phyloP scores from a whole-genome alignment of 116 monocot species.

The Posidonia oceanica region DNA sequence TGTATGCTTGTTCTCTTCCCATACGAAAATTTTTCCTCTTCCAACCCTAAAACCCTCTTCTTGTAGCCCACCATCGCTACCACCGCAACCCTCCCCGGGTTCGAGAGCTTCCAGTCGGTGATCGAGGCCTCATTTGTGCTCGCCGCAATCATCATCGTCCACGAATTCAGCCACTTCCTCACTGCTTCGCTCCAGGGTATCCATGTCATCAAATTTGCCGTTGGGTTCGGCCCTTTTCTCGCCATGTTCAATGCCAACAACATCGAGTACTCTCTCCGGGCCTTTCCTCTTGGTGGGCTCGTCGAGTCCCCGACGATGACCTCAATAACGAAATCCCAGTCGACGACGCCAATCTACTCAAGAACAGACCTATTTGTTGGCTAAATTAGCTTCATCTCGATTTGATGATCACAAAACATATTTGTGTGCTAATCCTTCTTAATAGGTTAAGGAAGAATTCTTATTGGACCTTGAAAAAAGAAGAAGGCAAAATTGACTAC shows the following conservation, averaged over 20 bases:
- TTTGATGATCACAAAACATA: no score
- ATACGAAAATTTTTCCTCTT: no score
- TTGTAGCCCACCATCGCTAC: no score
- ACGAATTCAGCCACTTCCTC: slow-evolving; percentile 86
- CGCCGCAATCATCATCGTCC: slow-evolving; percentile 80
- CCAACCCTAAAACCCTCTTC: no score
- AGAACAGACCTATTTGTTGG: slow-evolving; percentile 77
- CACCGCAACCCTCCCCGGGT: slow-evolving; percentile 6
- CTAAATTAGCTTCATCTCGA: no score
- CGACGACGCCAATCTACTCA: slow-evolving; percentile 66
- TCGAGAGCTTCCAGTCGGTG: slow-evolving; percentile 39
- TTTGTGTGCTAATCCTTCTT: no score
- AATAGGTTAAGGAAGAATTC: no score
- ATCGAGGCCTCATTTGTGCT: slow-evolving; percentile 68
- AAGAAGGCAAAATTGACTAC: no score
- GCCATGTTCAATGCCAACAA: slow-evolving; percentile 38
- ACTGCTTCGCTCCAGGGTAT: no score
- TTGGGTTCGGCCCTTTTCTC: slow-evolving; percentile 85
- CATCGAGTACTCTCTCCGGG: slow-evolving; percentile 83
- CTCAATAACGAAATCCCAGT: slow-evolving; percentile 44
- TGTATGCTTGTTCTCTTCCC: no score
- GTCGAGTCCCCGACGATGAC: slow-evolving; percentile 80
- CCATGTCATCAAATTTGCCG: slow-evolving; percentile 64
- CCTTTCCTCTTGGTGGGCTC: slow-evolving; percentile 11
- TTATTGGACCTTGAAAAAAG: no score